phyloP scores from a whole-genome alignment of 2,329 filamentous ascomycete genomes.

The Fusarium mexicanum region DNA sequence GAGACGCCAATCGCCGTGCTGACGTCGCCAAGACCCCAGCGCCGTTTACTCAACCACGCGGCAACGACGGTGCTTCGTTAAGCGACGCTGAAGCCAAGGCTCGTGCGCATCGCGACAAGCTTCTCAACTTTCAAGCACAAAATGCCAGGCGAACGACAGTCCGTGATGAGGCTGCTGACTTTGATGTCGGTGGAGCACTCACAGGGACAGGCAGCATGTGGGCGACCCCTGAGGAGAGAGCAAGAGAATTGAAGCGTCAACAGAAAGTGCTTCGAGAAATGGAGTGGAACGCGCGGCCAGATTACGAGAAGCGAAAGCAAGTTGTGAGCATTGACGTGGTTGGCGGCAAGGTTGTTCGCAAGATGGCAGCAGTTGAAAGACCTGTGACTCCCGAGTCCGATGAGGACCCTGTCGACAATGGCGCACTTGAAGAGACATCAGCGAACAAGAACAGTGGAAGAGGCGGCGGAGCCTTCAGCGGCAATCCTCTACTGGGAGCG shows the following conservation, averaged over 20 bases:
- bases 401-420: conserved; percentile 48
- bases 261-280: conserved; percentile 85
- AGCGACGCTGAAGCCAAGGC: conserved; percentile 73
- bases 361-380: conserved; percentile 72
- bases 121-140: conserved; percentile 84
- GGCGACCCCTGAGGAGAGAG: conserved; percentile 85
- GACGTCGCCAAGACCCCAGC: conserved; percentile 70
- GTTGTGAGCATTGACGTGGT: conserved; percentile 87
- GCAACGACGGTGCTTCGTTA: conserved; percentile 49
- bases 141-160: conserved; percentile 87
- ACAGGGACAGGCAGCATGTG: conserved; percentile 69
- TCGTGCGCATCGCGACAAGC: conserved; percentile 80
- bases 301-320: conserved; percentile 88
- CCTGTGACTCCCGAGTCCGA: conserved; percentile 62
- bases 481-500: conserved; percentile 72
- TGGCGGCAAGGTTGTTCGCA: conserved; percentile 78
- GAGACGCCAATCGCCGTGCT: conserved; percentile 71
- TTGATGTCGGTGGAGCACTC: conserved; percentile 61
- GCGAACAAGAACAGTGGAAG: conserved; percentile 46
- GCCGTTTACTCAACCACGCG: conserved; percentile 65
- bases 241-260: conserved; percentile 83
- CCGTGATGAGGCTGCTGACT: conserved; percentile 81
- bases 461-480: conserved; percentile 70
- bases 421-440: conserved; percentile 47
- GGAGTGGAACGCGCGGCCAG: conserved; percentile 85